phyloP scores from a whole-genome alignment of 257 asterid species.

The Solanum chmielewskii region DNA sequence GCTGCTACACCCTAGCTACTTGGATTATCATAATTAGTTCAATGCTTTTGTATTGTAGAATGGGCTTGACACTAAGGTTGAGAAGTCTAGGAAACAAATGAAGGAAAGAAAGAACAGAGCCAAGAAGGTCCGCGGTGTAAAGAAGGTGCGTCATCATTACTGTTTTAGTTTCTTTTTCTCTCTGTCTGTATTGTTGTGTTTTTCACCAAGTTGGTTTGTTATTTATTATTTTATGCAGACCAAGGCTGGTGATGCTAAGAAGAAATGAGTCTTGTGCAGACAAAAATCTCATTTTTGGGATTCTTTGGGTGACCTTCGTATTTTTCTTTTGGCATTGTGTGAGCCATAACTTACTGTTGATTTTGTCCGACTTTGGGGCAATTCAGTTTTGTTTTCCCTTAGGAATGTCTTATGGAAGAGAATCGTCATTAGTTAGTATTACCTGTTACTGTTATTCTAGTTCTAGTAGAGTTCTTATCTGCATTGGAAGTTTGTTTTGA shows the following conservation, averaged over 20 bases:
- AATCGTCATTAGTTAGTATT: not conserved
- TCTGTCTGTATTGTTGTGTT: not conserved
- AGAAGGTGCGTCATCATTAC: not conserved
- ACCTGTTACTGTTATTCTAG: not conserved
- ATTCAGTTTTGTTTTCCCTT: not conserved
- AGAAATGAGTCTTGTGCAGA: not conserved
- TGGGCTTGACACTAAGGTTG: constrained; percentile 7
- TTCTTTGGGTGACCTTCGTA: not conserved
- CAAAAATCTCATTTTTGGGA: not conserved
- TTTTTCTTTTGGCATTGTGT: not conserved
- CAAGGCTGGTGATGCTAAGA: constrained; percentile 13
- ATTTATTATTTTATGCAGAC: not conserved
- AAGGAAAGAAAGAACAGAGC: constrained; percentile 6
- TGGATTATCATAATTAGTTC: not conserved
- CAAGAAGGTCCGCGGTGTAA: constrained; percentile 4
- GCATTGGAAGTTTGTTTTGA: not conserved
- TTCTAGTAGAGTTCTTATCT: not conserved
- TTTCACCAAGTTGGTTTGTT: not conserved
- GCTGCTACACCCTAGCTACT: not conserved
- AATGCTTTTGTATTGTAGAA: not conserved
- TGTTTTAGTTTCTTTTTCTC: not conserved
- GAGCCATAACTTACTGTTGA: not conserved
- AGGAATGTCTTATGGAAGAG: not conserved
- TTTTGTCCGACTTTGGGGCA: not conserved
- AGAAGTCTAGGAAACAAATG: constrained; percentile 7